Conservation (phyloP, 2,329 filamentous ascomycete species). For the Myriosclerotinia curreyana region DNA sequence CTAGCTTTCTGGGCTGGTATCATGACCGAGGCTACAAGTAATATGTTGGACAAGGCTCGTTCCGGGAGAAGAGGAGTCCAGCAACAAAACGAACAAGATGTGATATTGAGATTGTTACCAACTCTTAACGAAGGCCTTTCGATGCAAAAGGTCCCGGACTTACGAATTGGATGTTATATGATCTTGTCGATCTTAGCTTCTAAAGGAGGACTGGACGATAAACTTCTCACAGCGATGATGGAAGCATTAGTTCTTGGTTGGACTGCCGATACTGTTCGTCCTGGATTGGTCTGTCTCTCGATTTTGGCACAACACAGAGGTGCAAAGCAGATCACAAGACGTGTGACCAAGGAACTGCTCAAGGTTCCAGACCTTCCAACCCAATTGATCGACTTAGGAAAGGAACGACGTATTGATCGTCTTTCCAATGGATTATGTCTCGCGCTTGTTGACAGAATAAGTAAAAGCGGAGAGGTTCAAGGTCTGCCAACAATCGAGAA, state of each 20-base stretch:
- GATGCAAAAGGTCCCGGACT: constrained; percentile 70
- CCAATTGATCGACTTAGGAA: constrained; percentile 59
- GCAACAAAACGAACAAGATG: constrained; percentile 73
- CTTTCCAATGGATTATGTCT: constrained; percentile 70
- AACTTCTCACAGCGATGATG: constrained; percentile 82
- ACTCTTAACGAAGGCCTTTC: constrained; percentile 75
- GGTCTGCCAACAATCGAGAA: constrained; percentile 59
- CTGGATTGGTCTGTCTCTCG: constrained; percentile 75
- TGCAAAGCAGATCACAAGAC: constrained; percentile 64
- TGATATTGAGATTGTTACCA: constrained; percentile 65
- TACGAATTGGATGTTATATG: constrained; percentile 90
- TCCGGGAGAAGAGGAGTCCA: constrained; percentile 76
- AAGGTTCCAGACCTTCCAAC: constrained; percentile 59
- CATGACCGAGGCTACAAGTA: constrained; percentile 79
- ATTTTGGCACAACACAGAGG: constrained; percentile 79
- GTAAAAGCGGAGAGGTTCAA: constrained; percentile 56
- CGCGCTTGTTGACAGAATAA: constrained; percentile 59
- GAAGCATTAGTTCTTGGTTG: constrained; percentile 79
- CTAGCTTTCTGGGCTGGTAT: constrained; percentile 90
- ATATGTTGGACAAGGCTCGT: constrained; percentile 72
- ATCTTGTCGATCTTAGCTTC: constrained; percentile 80
- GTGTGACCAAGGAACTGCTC: constrained; percentile 66
- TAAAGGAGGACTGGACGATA: constrained; percentile 76
- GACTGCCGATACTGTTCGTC: constrained; percentile 67
- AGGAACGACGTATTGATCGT: constrained; percentile 66